Conservation (phyloP, 2,329 filamentous ascomycete genomes). For the Pochonia chlamydosporia region DNA sequence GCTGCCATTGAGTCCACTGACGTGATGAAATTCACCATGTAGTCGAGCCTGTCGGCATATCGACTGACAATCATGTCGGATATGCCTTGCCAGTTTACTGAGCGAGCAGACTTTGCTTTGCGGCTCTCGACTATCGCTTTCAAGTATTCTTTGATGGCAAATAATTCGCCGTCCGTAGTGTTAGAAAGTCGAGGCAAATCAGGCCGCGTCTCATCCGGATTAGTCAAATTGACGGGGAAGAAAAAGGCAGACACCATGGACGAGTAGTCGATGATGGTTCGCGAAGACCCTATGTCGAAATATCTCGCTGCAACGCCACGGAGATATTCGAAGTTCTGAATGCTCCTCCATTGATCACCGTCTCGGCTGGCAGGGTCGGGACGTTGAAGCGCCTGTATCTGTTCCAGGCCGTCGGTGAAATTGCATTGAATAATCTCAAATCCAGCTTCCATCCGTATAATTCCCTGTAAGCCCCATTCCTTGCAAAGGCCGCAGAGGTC, state of each 20-base stretch:
- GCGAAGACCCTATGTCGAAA: constrained; percentile 25
- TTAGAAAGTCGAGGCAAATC: constrained; percentile 13
- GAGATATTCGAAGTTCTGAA: constrained; percentile 17
- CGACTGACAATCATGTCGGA: constrained; percentile 55
- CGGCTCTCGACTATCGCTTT: not conserved
- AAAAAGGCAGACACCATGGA: constrained; percentile 37
- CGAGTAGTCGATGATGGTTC: constrained; percentile 31
- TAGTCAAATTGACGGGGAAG: constrained; percentile 33
- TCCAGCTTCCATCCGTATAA: constrained; percentile 57
- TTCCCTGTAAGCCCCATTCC: constrained; percentile 47
- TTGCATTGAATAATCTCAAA: constrained; percentile 60
- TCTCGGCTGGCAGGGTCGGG: constrained; percentile 14
- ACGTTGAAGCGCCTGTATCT: constrained; percentile 18
- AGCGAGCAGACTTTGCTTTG: not conserved
- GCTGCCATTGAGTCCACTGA: constrained; percentile 15
- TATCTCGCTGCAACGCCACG: constrained; percentile 29
- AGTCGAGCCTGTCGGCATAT: constrained; percentile 47
- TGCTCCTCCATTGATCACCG: not conserved
- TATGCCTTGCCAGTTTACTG: constrained; percentile 54
- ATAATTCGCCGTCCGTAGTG: not conserved
- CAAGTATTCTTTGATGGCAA: not conserved
- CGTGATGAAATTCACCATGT: constrained; percentile 19
- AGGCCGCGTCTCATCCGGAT: constrained; percentile 15
- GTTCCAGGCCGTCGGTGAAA: constrained; percentile 36
- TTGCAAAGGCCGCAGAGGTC: constrained; percentile 46